Evolutionary conservation across 2,329 filamentous ascomycete genomes (phyloP), one percentile per base, ranked within the genome.

Genomic region (Aspergillus sp.): DNA sequence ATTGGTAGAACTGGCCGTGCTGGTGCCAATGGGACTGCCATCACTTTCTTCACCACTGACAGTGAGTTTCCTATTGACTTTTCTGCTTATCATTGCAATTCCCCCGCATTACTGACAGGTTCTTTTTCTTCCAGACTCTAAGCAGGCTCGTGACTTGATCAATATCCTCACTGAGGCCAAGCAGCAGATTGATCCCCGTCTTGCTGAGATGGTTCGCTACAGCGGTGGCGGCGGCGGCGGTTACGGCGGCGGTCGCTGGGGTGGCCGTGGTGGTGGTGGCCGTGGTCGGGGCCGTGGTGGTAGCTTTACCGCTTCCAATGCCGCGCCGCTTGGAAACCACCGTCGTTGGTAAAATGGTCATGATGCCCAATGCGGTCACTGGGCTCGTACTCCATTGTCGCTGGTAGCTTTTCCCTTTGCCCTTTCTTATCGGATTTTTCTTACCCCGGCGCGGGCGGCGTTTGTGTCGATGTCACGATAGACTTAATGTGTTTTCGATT

Each of bases 41-140:
- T 97, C 67, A 97, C 93, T 57, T 82, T 98, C 64, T 98, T 98
- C 75, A 97, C 93, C 71, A 93, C 91, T 85, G 93, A 97, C 73
- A 97, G 91, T 96, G 80, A 76, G 90, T 86, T 41, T 32, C 41
- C 47, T 26, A 36, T 29, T 28, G 8, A 19, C 7, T 19, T 19
- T 19, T 19, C 19, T 19, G 19, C 19, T 19, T 19, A 19, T 19
- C 19, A 2, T 19, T 19, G 19, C 4, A 4, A 34, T 28, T 49
- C 9, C 6, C 19, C 35, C 40, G 12, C 39, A 41, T 44, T 49
- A 47, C 52, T 56, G 47, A 43, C 52, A 49, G 48, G 48, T 46
- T 35, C 19, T 19, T 19, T 39, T 51, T 49, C 49, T 46, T 49
- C 34, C 52, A 90, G 87, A 93, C 74, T 81, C 86, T 62, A 93